Percentiles rank a stretch among this genome's conserved stretches.
phyloP scores from a whole-genome alignment of 805 yeast species.

The Phaffomyces thermotolerans region DNA sequence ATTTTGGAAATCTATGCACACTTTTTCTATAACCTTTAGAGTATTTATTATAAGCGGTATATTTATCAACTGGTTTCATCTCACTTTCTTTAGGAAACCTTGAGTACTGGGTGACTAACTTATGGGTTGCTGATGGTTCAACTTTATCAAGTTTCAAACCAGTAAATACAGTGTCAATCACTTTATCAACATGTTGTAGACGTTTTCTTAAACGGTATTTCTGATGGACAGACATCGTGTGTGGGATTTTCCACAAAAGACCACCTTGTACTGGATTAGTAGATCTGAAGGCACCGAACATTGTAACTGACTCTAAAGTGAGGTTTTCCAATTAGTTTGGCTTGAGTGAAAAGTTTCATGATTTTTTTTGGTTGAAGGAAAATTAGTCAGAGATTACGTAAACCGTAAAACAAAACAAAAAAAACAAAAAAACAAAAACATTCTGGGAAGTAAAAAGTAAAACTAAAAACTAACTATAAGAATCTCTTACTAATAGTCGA shows the following conservation, averaged over 20 bases:
- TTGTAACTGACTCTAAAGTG: constrained; percentile 12
- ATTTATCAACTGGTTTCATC: constrained; percentile 79
- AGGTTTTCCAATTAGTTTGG: no score
- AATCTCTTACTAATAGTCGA: no score
- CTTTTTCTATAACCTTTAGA: constrained; percentile 79
- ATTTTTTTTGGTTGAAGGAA: neutral
- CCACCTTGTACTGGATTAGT: constrained; percentile 59
- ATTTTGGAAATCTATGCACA: constrained; percentile 80
- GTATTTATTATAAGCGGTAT: constrained; percentile 74
- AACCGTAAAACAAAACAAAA: no score
- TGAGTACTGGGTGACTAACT: constrained; percentile 25
- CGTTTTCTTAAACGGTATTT: constrained; percentile 81
- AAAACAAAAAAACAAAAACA: no score
- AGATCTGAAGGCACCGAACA: constrained; percentile 71
- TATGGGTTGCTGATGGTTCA: constrained; percentile 4
- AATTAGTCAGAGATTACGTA: no score
- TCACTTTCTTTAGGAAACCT: constrained; percentile 71
- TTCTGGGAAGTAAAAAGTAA: no score
- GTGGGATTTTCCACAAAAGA: constrained; percentile 70
- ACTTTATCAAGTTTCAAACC: constrained; percentile 31
- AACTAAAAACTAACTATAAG: no score
- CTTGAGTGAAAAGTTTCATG: no score
- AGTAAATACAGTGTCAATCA: constrained; percentile 55
- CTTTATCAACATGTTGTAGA: constrained; percentile 73
- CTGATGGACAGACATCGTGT: constrained; percentile 72